Conservation (phyloP, 805 yeast genomes). For the Hanseniaspora valbyensis region DNA sequence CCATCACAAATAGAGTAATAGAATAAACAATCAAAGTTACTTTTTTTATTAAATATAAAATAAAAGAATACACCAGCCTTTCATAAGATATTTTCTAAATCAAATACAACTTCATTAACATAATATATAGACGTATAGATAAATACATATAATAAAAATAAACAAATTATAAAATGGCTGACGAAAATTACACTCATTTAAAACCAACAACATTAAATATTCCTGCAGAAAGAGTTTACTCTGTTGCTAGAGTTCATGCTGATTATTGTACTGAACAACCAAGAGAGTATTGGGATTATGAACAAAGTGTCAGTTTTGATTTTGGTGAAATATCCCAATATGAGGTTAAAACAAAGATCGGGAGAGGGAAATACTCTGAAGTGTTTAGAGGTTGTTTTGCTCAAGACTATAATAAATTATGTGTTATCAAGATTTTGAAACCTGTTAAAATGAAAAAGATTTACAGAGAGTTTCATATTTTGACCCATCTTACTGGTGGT, state of each 20-base stretch:
- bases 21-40: no score
- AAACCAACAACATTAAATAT: slow-evolving; percentile 30
- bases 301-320: slow-evolving; percentile 46
- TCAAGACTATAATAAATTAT: slow-evolving; percentile 29
- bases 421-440: slow-evolving; percentile 83
- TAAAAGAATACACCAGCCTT: no score
- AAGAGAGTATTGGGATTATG: slow-evolving; percentile 82
- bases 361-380: slow-evolving; percentile 89
- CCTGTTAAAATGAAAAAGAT: slow-evolving; percentile 91
- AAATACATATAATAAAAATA: not conserved
- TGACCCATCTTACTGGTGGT: slow-evolving; percentile 75
- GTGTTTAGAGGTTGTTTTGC: slow-evolving; percentile 60
- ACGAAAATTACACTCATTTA: slow-evolving; percentile 15
- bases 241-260: slow-evolving; percentile 67
- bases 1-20: no score
- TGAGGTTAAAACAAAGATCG: slow-evolving; percentile 73
- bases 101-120: not conserved
- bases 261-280: slow-evolving; percentile 70
- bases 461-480: slow-evolving; percentile 76
- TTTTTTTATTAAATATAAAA: no score
- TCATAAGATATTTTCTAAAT: no score
- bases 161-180: not conserved
- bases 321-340: slow-evolving; percentile 84
- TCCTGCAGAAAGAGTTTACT: slow-evolving; percentile 32
- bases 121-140: not conserved